These are phyloP conservation scores for Phalaenopsis equestris DNA, from an alignment of 106 monocot species.

Conservation along the genomic window DNA sequence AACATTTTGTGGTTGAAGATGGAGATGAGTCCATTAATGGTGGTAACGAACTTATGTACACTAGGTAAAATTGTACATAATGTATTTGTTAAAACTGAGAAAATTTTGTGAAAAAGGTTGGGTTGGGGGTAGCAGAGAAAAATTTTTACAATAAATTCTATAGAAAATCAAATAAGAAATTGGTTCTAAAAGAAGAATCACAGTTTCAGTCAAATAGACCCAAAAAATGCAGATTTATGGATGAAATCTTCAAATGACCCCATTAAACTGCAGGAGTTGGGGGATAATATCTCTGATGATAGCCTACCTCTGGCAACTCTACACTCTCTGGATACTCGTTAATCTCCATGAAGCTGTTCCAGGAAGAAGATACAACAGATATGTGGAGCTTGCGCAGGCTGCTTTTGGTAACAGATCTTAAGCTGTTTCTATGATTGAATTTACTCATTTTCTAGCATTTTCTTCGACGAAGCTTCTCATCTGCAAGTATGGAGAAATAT, in stretches of 20 bases:
- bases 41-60: neutral
- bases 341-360: conserved; percentile 91
- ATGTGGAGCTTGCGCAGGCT: conserved; percentile 91
- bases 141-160: neutral
- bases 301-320: conserved; percentile 91
- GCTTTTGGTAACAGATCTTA: conserved; percentile 64
- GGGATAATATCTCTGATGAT: conserved; percentile 58
- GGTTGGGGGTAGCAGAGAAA: neutral
- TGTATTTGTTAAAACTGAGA: neutral
- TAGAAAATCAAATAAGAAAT: neutral
- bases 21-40: neutral
- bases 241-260: too few relatives aligned
- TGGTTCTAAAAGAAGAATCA: neutral
- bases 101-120: neutral
- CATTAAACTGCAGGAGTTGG: conserved; percentile 58
- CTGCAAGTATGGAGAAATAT: neutral
- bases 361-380: conserved; percentile 87
- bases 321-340: conserved; percentile 86
- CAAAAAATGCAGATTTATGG: too few relatives aligned
- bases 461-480: too few relatives aligned
- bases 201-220: too few relatives aligned
- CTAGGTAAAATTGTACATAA: neutral
- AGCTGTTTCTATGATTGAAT: conserved; percentile 1
- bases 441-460: neutral
- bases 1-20: neutral